Percentiles rank a stretch among this genome's conserved stretches.
Evolutionary conservation across 768 basidiomycete species (phyloP).

Genomic region (Podaxis sp.): DNA sequence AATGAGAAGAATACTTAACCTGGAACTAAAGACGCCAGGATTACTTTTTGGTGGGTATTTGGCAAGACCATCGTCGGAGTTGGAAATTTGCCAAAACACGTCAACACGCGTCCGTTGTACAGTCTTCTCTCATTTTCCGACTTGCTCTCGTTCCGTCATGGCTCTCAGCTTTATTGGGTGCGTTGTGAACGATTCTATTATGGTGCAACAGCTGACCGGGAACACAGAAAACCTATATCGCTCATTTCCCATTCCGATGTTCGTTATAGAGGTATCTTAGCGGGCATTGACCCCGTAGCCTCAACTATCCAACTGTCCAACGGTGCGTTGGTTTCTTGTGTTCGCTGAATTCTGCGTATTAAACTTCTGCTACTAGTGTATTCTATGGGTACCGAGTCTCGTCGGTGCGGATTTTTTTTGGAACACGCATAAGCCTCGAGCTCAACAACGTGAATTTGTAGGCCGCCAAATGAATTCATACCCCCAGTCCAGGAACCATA

Average conservation of each 20-base stretch:
- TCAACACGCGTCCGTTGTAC: constrained; percentile 23
- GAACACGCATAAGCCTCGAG: constrained; percentile 1
- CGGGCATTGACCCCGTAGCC: constrained; percentile 80
- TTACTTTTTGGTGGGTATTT: not conserved
- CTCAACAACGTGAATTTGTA: constrained; percentile 23
- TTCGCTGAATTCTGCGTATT: not conserved
- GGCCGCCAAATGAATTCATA: constrained; percentile 75
- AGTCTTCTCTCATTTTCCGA: constrained; percentile 13
- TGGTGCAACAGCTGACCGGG: constrained; percentile 1
- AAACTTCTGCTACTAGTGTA: constrained; percentile 46
- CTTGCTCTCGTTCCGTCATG: constrained; percentile 37
- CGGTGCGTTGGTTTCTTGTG: constrained; percentile 44
- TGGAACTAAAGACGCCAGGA: not conserved
- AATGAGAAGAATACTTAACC: not conserved
- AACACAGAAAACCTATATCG: constrained; percentile 78
- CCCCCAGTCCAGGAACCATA: constrained; percentile 83
- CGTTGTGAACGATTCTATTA: constrained; percentile 15
- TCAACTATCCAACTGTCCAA: constrained; percentile 88
- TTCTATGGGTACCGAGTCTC: constrained; percentile 86
- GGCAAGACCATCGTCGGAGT: constrained; percentile 22
- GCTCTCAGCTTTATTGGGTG: constrained; percentile 78
- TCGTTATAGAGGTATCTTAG: constrained; percentile 84
- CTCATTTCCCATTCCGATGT: constrained; percentile 91
- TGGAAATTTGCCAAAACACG: constrained; percentile 25
- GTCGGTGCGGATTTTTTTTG: constrained; percentile 54